Percentiles rank a stretch among this genome's conserved stretches.
phyloP scores from a whole-genome alignment of 2,329 filamentous ascomycete genomes.

The Ascochyta pisi region DNA sequence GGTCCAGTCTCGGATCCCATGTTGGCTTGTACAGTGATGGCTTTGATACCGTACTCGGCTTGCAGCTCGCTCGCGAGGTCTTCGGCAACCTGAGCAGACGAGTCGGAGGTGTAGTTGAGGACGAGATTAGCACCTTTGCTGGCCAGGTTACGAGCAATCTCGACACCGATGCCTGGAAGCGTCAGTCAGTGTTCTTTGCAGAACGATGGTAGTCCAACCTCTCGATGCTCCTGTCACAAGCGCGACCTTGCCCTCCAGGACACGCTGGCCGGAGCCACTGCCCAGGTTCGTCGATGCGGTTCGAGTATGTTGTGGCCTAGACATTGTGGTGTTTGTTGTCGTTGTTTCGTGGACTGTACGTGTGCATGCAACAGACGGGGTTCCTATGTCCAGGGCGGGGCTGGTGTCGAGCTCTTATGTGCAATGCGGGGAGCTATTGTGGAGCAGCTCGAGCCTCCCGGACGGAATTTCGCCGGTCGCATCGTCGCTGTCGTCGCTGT shows the following conservation, averaged over 20 bases:
- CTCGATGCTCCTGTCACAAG: conserved; percentile 81
- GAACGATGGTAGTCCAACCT: conserved; percentile 56
- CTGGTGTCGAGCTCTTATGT: conserved; percentile 11
- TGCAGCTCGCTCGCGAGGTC: conserved; percentile 65
- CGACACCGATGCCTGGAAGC: conserved; percentile 72
- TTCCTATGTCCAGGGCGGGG: conserved; percentile 7
- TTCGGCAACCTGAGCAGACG: conserved; percentile 60
- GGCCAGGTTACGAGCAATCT: conserved; percentile 73
- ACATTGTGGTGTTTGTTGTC: conserved; percentile 41
- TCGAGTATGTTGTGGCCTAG: conserved; percentile 44
- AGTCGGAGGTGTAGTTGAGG: conserved; percentile 74
- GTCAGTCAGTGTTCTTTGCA: conserved; percentile 9
- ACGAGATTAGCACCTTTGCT: conserved; percentile 73
- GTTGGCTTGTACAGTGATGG: conserved; percentile 73
- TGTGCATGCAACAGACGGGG: neutral
- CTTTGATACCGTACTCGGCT: conserved; percentile 64
- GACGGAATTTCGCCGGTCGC: conserved; percentile 17
- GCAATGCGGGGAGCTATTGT: conserved; percentile 19
- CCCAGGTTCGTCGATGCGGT: conserved; percentile 51
- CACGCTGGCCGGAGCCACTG: conserved; percentile 39
- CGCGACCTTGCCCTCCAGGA: conserved; percentile 73
- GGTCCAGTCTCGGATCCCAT: conserved; percentile 69
- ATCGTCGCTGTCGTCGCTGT: conserved; percentile 16
- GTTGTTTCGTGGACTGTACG: neutral
- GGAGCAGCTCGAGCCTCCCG: conserved; percentile 14